A percentile compares a stretch with the other conserved stretches of the same genome.
Conservation (phyloP, 768 basidiomycete genomes). For the Boletus tylopilopsis region DNA sequence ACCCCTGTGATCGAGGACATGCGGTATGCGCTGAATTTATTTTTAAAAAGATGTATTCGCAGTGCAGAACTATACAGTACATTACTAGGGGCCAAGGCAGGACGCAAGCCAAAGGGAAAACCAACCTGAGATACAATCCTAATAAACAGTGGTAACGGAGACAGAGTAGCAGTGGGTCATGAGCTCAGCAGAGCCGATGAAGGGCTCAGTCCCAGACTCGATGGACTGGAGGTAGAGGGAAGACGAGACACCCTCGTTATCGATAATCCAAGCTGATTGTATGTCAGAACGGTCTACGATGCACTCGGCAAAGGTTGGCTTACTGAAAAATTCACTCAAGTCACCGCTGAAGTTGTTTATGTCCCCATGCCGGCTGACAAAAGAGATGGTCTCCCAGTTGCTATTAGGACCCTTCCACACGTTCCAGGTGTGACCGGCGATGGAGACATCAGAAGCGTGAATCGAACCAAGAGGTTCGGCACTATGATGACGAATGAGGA, state of each 20-base stretch:
- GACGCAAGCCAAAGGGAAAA: too few species aligned
- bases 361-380: constrained; percentile 46
- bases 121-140: too few species aligned
- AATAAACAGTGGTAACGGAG: constrained; percentile 25
- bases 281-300: not conserved
- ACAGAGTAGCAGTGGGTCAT: constrained; percentile 42
- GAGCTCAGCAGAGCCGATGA: constrained; percentile 47
- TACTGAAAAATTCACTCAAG: constrained; percentile 54
- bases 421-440: constrained; percentile 53
- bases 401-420: constrained; percentile 52
- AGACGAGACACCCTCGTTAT: constrained; percentile 44
- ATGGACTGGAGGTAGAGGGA: constrained; percentile 51
- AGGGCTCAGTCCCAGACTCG: constrained; percentile 54
- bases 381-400: constrained; percentile 56
- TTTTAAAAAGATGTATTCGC: too few species aligned
- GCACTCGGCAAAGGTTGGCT: constrained; percentile 9
- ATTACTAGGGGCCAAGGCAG: too few species aligned
- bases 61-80: too few species aligned
- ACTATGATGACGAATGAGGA: constrained; percentile 25
- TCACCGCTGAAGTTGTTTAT: constrained; percentile 50
- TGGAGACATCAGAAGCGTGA: constrained; percentile 35
- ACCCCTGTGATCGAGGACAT: too few species aligned
- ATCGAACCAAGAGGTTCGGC: constrained; percentile 54
- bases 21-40: too few species aligned
- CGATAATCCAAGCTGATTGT: constrained; percentile 41